phyloP scores from a whole-genome alignment of 495 filamentous ascomycete species.

The Aspergillus taichungensis region DNA sequence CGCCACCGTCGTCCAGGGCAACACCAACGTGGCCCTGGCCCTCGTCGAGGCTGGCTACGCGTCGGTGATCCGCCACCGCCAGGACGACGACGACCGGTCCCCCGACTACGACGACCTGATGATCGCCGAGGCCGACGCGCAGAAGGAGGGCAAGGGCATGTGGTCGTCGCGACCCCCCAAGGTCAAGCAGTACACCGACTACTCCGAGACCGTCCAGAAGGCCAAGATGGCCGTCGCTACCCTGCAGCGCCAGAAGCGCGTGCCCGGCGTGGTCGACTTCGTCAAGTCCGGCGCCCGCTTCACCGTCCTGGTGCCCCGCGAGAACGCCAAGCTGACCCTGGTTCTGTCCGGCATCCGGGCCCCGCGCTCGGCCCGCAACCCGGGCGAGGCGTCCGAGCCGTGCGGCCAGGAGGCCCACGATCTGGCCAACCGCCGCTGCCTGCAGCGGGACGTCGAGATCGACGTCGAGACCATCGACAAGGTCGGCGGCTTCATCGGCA shows the following conservation, averaged over 20 bases:
- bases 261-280: slow-evolving; percentile 94
- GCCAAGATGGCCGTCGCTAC: slow-evolving; percentile 86
- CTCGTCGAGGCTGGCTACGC: slow-evolving; percentile 88
- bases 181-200: slow-evolving; percentile 71
- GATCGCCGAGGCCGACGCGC: slow-evolving; percentile 76
- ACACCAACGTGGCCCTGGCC: slow-evolving; percentile 76
- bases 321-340: slow-evolving; percentile 90
- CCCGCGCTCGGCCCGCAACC: slow-evolving; percentile 75
- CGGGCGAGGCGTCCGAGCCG: slow-evolving; percentile 77
- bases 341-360: slow-evolving; percentile 90
- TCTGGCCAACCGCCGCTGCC: slow-evolving; percentile 73
- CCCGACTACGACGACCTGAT: slow-evolving; percentile 90
- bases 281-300: slow-evolving; percentile 95
- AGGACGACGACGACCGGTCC: slow-evolving; percentile 86
- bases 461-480: slow-evolving; percentile 94
- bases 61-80: slow-evolving; percentile 86
- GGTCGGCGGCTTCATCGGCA: slow-evolving; percentile 93
- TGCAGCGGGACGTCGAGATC: slow-evolving; percentile 95
- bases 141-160: slow-evolving; percentile 84
- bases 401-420: slow-evolving; percentile 94
- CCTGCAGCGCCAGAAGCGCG: slow-evolving; percentile 78
- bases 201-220: slow-evolving; percentile 86
- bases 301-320: slow-evolving; percentile 82
- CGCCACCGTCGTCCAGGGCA: slow-evolving; percentile 71
- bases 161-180: slow-evolving; percentile 81